These are phyloP conservation scores for Scortechinia acanthostroma DNA, from an alignment of 2,329 filamentous ascomycete species.

Conservation along the genomic window DNA sequence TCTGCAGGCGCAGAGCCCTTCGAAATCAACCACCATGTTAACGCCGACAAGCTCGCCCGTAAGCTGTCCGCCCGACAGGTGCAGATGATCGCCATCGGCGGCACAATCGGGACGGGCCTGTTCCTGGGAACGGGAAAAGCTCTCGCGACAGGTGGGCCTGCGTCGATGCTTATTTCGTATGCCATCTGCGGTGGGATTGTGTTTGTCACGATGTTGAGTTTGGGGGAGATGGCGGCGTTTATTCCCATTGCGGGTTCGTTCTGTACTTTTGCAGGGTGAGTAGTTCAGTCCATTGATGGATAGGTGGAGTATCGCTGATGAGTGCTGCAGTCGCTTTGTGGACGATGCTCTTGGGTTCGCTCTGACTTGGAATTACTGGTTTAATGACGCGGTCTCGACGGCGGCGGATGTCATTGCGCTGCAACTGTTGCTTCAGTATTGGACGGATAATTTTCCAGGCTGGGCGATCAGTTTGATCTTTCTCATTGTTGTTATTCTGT, in stretches of 20 bases:
- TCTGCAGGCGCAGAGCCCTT: background rate
- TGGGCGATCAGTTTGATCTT: conserved; percentile 59
- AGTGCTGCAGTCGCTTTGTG: conserved; percentile 28
- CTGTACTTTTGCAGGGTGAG: conserved; percentile 42
- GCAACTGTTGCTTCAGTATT: conserved; percentile 51
- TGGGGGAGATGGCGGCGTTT: conserved; percentile 55
- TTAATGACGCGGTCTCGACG: conserved; percentile 55
- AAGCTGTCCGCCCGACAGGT: conserved; percentile 54
- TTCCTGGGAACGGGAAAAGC: conserved; percentile 57
- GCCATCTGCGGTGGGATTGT: conserved; percentile 47
- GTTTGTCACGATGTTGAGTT: conserved; percentile 46
- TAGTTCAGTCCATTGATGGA: conserved; percentile 6
- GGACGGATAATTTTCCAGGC: conserved; percentile 53
- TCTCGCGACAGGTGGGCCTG: conserved; percentile 50
- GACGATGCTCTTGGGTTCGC: conserved; percentile 46
- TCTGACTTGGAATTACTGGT: conserved; percentile 56
- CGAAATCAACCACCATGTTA: conserved; percentile 8
- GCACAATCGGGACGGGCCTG: conserved; percentile 51
- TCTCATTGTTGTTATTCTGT: conserved; percentile 40
- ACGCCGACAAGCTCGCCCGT: conserved; percentile 39
- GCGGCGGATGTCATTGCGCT: conserved; percentile 53
- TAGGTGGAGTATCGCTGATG: background rate
- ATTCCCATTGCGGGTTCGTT: conserved; percentile 44
- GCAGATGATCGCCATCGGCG: conserved; percentile 60
- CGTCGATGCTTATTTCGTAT: conserved; percentile 48